Evolutionary conservation across 176 grass and related monocot species (phyloP), one percentile per base, ranked within the genome.

Genomic region (Bonia amplexicaulis): DNA sequence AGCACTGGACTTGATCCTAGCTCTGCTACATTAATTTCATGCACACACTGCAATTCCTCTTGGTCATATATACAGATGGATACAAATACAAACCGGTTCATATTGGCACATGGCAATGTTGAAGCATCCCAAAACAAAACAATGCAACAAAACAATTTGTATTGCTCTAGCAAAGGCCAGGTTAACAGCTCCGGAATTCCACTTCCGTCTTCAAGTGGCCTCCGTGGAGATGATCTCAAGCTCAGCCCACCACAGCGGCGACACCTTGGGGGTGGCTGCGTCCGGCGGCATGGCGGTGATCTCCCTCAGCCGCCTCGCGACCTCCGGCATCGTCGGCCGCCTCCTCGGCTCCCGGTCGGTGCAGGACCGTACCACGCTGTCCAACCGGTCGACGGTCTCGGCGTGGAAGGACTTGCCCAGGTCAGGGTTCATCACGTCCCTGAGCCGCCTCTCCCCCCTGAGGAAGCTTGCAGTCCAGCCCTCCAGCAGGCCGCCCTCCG

Each of bases 231-330:
- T 87, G 71, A 97, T 94, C 76, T 97, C 92, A 12, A 94, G 90
- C 76, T 97, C 95, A 7, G 95, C 92, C 95, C 95, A 97, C 95
- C 90, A 94, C 42, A 94, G 71, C 48, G 95, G 92, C n/a, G 95
- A 97, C 67, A 88, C 49, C 87, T 89, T 97, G 39, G 95, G 95
- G 12, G 80, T 87, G 13, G 92, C 95, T 0, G 76, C 92, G 10
- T 94, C 90, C 2, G 90, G 92, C 40, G 92, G 19, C 90, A 97
- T 92, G 83, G 88, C 86, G 5, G 95, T 97, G 76, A 97, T 92
- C 87, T 91, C 92, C 80, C 88, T 91, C 35, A 97, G 61, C 44
- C 1, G 66, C 39, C 63, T 69, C 0, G 92, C 81, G 3, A 97
- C 88, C 80, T 92, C 95, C 33, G 65, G 2, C 86, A 97, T 97